Percentiles rank a stretch among this genome's conserved stretches.
These are phyloP conservation scores for Diplosphaera chodatii DNA, from an alignment of 139 green algal genomes.

Conservation along the genomic window DNA sequence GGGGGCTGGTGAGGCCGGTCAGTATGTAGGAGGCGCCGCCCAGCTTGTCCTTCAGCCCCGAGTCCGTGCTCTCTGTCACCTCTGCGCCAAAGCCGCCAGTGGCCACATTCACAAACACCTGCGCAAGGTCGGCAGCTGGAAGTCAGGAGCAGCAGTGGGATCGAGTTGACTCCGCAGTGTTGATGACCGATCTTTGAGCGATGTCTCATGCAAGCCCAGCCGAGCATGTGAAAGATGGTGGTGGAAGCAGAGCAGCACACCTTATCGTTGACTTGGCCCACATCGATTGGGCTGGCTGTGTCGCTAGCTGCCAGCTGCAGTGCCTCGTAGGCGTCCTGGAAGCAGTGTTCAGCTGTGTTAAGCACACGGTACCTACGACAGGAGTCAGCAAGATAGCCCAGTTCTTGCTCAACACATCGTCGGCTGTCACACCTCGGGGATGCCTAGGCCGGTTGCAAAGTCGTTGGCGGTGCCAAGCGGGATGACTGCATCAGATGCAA, in stretches of 20 bases:
- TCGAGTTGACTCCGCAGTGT: no score
- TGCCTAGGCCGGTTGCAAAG: conserved; percentile 18
- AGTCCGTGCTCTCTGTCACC: conserved; percentile 15
- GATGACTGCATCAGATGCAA: no score
- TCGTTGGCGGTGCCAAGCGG: conserved; percentile 21
- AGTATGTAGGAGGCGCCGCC: conserved; percentile 17
- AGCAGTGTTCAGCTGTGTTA: no score
- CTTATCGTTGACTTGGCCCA: conserved; percentile 12
- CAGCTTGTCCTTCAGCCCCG: conserved; percentile 13
- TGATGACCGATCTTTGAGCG: no score
- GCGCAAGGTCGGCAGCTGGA: neutral
- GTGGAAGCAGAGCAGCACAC: no score
- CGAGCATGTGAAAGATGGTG: no score
- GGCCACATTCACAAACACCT: conserved; percentile 23
- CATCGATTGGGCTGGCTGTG: conserved; percentile 16
- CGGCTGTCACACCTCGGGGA: conserved; percentile 1
- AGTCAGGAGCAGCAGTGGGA: neutral
- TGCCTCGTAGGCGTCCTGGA: conserved; percentile 12
- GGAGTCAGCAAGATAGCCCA: no score
- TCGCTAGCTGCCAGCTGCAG: conserved; percentile 13
- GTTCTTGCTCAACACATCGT: no score
- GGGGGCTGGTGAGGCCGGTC: neutral
- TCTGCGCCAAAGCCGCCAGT: conserved; percentile 21
- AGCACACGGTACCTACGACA: no score
- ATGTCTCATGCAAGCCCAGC: no score